A percentile compares a stretch with the other conserved stretches of the same genome.
These are phyloP conservation scores for Vanrija sp. DNA, from an alignment of 1,284 basidiomycete species.

Conservation along the genomic window DNA sequence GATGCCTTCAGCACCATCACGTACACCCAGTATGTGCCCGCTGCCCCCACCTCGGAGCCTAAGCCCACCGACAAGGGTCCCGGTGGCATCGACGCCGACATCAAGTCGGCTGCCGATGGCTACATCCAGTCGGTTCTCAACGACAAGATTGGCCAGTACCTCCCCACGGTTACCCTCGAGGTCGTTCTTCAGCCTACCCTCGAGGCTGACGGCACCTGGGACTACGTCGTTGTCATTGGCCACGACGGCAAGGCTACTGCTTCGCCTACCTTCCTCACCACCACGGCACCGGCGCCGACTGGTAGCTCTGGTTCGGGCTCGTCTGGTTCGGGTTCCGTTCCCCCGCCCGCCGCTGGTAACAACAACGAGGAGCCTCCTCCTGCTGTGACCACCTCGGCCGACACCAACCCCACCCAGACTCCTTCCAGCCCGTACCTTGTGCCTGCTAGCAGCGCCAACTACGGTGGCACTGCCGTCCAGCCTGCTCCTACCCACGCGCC, in stretches of 20 bases:
- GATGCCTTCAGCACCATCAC: constrained; percentile 31
- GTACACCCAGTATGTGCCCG: constrained; percentile 34
- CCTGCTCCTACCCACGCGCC: constrained; percentile 3
- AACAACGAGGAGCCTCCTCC: not conserved
- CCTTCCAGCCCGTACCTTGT: constrained; percentile 25
- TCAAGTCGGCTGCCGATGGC: constrained; percentile 28
- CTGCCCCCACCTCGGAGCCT: constrained; percentile 5
- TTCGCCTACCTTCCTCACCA: constrained; percentile 34
- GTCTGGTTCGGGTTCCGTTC: constrained; percentile 1
- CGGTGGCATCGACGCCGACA: constrained; percentile 16
- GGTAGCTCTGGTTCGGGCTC: constrained; percentile 3
- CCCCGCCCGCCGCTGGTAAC: not conserved
- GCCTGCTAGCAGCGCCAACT: constrained; percentile 25
- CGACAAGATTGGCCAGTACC: constrained; percentile 27
- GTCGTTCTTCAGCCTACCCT: constrained; percentile 46
- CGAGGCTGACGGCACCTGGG: constrained; percentile 47
- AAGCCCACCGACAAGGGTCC: not conserved
- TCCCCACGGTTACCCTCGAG: constrained; percentile 48
- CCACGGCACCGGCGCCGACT: constrained; percentile 9
- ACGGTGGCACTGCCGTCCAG: constrained; percentile 2
- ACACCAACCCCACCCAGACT: constrained; percentile 7
- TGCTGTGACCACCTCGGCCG: constrained; percentile 4
- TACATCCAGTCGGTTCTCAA: constrained; percentile 25
- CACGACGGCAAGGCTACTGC: constrained; percentile 46
- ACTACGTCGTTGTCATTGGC: constrained; percentile 46